Conservation (phyloP, 176 grass and related monocot genomes). For the Poa pratensis region DNA sequence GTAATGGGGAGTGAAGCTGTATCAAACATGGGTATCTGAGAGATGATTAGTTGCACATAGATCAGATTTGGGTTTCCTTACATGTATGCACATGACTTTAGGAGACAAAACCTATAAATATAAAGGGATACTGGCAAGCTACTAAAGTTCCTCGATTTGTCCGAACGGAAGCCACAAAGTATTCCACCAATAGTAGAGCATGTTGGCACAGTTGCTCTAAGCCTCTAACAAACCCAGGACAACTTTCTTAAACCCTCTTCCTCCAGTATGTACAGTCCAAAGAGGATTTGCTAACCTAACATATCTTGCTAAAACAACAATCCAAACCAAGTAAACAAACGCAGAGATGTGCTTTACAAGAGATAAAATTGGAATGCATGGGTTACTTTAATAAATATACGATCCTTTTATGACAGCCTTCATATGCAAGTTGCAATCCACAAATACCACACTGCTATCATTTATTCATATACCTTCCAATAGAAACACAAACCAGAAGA, state of each 20-base stretch:
- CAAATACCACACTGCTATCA: background rate
- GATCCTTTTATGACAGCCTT: background rate
- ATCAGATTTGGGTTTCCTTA: conserved; percentile 6
- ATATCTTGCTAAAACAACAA: conserved; percentile 29
- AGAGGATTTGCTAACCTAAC: conserved; percentile 4
- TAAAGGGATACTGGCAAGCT: background rate
- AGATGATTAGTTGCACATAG: conserved; percentile 28
- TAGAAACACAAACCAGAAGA: conserved; percentile 26
- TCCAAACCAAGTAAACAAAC: background rate
- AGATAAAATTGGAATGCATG: conserved; percentile 15
- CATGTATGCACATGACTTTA: background rate
- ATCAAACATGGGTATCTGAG: background rate
- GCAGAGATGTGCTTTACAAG: background rate
- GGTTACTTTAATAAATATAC: background rate
- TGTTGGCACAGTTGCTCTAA: background rate
- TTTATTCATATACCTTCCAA: background rate
- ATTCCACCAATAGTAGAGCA: conserved; percentile 5
- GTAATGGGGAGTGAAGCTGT: background rate
- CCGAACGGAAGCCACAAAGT: conserved; percentile 3
- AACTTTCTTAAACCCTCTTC: conserved; percentile 23
- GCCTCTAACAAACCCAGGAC: background rate
- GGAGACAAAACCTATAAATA: conserved; percentile 11
- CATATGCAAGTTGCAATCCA: conserved; percentile 31
- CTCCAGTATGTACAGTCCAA: background rate
- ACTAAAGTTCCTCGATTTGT: background rate